A percentile compares a stretch with the other conserved stretches of the same genome.
Conservation (phyloP, 1,139 yeast species). For the Pichia sp. region DNA sequence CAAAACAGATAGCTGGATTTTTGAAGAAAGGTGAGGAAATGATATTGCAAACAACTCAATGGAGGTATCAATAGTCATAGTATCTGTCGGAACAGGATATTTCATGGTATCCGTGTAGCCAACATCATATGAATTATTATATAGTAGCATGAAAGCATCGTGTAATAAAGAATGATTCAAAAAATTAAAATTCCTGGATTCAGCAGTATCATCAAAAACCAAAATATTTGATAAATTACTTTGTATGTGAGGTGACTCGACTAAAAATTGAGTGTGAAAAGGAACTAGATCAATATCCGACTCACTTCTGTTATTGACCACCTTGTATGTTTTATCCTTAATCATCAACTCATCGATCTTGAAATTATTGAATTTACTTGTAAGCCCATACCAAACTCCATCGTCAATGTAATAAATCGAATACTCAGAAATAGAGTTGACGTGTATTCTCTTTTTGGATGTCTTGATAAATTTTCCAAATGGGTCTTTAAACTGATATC, state of each 20-base stretch:
- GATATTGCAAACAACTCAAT: conserved; percentile 69
- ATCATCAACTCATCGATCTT: conserved; percentile 35
- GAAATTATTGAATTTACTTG: conserved; percentile 38
- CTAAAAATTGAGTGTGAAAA: conserved; percentile 17
- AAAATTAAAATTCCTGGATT: conserved; percentile 33
- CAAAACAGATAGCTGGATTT: conserved; percentile 79
- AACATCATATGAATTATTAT: conserved; percentile 21
- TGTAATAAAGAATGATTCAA: conserved; percentile 37
- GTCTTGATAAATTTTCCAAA: conserved; percentile 13
- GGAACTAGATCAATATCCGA: conserved; percentile 22
- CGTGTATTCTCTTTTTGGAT: conserved; percentile 13
- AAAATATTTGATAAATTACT: conserved; percentile 33
- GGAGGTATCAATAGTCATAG: conserved; percentile 68
- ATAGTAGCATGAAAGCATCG: conserved; percentile 36
- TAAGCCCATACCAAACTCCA: conserved; percentile 41
- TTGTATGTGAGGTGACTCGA: conserved; percentile 29
- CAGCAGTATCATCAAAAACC: conserved; percentile 36
- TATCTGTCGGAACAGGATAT: conserved; percentile 33
- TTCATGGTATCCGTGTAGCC: conserved; percentile 30
- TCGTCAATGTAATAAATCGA: conserved; percentile 33
- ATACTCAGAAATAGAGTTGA: conserved; percentile 17
- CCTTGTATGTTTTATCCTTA: conserved; percentile 20
- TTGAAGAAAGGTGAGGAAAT: conserved; percentile 70
- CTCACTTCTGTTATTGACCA: conserved; percentile 4
- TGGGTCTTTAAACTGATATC: conserved; percentile 15